A percentile compares a stretch with the other conserved stretches of the same genome.
phyloP scores from a whole-genome alignment of 352 stramenopile species.

The Saprolegnia diclina region DNA sequence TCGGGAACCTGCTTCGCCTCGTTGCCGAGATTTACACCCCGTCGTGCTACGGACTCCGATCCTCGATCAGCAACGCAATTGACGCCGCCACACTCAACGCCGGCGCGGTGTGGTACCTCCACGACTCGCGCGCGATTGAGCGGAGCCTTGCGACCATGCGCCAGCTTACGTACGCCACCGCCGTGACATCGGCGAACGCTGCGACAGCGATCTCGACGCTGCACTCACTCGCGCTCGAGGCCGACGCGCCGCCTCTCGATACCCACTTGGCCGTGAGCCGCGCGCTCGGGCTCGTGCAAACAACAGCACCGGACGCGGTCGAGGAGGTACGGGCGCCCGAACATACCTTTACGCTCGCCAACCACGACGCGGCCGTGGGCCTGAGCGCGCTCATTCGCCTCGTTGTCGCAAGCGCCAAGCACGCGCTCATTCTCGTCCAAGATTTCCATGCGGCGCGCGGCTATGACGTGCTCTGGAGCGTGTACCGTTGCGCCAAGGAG shows the following conservation, averaged over 20 bases:
- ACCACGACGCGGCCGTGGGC: slow-evolving; percentile 47
- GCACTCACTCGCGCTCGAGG: neutral
- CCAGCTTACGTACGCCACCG: slow-evolving; percentile 34
- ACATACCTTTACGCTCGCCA: slow-evolving; percentile 33
- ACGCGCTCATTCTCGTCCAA: slow-evolving; percentile 53
- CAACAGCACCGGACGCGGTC: slow-evolving; percentile 10
- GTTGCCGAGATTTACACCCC: slow-evolving; percentile 58
- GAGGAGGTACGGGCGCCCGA: slow-evolving; percentile 10
- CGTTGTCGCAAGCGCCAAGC: slow-evolving; percentile 57
- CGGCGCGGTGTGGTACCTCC: slow-evolving; percentile 65
- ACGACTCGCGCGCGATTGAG: slow-evolving; percentile 52
- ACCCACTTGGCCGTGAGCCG: slow-evolving; percentile 45
- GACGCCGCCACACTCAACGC: slow-evolving; percentile 58
- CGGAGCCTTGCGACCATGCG: slow-evolving; percentile 45
- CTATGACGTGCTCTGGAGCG: slow-evolving; percentile 44
- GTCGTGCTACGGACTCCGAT: slow-evolving; percentile 41
- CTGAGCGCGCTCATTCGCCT: slow-evolving; percentile 50
- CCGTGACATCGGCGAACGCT: slow-evolving; percentile 35
- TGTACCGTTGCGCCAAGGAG: slow-evolving; percentile 44
- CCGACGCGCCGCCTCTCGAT: slow-evolving; percentile 27
- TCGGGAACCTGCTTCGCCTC: slow-evolving; percentile 59
- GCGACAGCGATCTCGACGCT: slow-evolving; percentile 33
- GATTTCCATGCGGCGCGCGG: slow-evolving; percentile 62
- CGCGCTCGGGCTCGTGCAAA: slow-evolving; percentile 43
- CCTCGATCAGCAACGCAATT: slow-evolving; percentile 42